Evolutionary conservation across 352 stramenopile genomes (phyloP).

Genomic region (Pythium guiyangense): DNA sequence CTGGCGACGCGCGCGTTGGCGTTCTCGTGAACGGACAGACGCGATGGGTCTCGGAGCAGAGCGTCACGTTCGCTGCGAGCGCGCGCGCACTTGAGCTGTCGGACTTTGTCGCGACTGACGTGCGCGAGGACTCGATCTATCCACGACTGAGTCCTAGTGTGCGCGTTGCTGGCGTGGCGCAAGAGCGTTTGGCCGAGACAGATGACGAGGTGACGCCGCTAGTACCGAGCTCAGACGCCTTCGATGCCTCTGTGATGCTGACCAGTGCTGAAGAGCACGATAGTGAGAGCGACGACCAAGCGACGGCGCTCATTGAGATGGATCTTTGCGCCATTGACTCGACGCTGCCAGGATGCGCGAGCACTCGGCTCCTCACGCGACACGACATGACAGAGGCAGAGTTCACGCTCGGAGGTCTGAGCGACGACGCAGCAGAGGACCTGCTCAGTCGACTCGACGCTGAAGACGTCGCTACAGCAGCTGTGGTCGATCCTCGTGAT

Average conservation of each 20-base stretch:
- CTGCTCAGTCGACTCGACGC: neutral
- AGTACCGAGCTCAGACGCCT: neutral
- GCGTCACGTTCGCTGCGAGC: constrained; percentile 19
- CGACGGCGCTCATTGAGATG: neutral
- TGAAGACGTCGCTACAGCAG: neutral
- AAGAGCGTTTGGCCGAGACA: neutral
- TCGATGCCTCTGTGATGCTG: neutral
- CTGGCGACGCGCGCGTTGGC: constrained; percentile 20
- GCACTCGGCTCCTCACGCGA: too few species aligned
- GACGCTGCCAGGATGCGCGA: neutral
- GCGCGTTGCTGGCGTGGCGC: neutral
- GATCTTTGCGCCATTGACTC: neutral
- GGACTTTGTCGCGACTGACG: neutral
- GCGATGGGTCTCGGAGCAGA: constrained; percentile 13
- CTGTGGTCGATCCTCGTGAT: neutral
- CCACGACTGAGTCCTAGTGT: neutral
- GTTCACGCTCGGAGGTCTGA: too few species aligned
- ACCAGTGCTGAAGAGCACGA: neutral
- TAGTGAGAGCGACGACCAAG: neutral
- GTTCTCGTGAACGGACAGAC: constrained; percentile 21
- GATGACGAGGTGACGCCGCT: neutral
- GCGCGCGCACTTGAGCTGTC: constrained; percentile 2
- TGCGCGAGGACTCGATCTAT: neutral
- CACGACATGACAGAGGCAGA: too few species aligned
- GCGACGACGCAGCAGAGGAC: neutral